A percentile compares a stretch with the other conserved stretches of the same genome.
These are phyloP conservation scores for Tricholoma matsutake DNA, from an alignment of 768 basidiomycete species.

Conservation along the genomic window DNA sequence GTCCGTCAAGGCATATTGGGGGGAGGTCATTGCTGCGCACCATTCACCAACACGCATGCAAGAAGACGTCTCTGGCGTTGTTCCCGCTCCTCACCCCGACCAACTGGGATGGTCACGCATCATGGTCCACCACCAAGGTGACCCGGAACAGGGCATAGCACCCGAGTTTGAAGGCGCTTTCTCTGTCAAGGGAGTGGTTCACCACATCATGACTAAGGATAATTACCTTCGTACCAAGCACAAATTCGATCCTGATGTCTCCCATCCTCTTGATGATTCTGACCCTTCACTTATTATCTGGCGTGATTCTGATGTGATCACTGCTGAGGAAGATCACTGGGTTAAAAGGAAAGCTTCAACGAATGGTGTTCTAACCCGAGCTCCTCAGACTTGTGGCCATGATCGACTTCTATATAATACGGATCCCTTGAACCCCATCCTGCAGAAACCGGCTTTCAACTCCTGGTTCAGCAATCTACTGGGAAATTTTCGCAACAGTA, in stretches of 20 bases:
- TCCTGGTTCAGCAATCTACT: constrained; percentile 45
- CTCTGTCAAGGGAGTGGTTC: constrained; percentile 58
- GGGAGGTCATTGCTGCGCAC: constrained; percentile 66
- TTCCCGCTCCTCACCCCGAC: constrained; percentile 39
- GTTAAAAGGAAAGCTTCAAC: constrained; percentile 27
- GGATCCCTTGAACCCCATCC: constrained; percentile 53
- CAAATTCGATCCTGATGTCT: constrained; percentile 50
- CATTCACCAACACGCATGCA: constrained; percentile 53
- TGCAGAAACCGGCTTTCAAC: constrained; percentile 31
- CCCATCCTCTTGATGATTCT: constrained; percentile 35
- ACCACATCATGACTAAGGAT: constrained; percentile 70
- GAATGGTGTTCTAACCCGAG: constrained; percentile 15
- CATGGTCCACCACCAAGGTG: constrained; percentile 64
- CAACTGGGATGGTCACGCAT: constrained; percentile 79
- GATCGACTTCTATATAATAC: constrained; percentile 68
- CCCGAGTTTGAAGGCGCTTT: constrained; percentile 79
- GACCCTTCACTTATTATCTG: constrained; percentile 66
- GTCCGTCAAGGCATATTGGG: constrained; percentile 65
- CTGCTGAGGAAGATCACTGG: constrained; percentile 43
- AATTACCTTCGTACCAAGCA: constrained; percentile 66
- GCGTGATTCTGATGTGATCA: constrained; percentile 68
- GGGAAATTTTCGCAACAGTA: constrained; percentile 30
- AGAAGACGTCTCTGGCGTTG: constrained; percentile 58
- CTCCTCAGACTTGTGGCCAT: constrained; percentile 59
- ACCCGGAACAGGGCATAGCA: constrained; percentile 40